Evolutionary conservation across 192 early-diverging fungal species (phyloP).

Genomic region (Glomus cerebriforme): DNA sequence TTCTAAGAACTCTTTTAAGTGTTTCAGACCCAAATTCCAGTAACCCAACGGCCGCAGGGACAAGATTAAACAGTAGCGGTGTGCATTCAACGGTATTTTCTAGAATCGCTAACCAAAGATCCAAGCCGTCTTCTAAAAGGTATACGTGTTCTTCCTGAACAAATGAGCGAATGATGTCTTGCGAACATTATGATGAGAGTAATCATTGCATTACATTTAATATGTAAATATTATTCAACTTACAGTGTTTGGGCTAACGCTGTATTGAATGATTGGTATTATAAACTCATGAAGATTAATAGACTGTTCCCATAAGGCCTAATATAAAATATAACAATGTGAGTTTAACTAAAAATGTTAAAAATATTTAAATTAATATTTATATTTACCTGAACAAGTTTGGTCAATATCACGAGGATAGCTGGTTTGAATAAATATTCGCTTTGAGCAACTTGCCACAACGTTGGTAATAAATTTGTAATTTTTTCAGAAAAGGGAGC

Average conservation of each 20-base stretch:
- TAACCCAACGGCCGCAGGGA: constrained; percentile 61
- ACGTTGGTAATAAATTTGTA: constrained; percentile 70
- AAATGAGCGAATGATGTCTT: constrained; percentile 6
- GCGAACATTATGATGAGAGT: not conserved
- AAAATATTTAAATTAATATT: constrained; percentile 10
- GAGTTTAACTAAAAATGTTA: not conserved
- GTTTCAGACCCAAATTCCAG: constrained; percentile 78
- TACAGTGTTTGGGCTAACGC: constrained; percentile 64
- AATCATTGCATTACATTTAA: not conserved
- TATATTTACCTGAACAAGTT: constrained; percentile 63
- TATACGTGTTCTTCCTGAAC: constrained; percentile 72
- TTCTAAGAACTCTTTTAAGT: constrained; percentile 70
- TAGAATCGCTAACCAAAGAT: constrained; percentile 83
- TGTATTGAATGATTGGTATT: constrained; percentile 73
- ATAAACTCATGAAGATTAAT: constrained; percentile 71
- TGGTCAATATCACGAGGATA: constrained; percentile 76
- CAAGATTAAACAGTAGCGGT: constrained; percentile 57
- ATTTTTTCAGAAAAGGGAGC: constrained; percentile 72
- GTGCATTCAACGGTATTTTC: constrained; percentile 63
- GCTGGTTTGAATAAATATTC: constrained; percentile 83
- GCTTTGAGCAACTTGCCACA: constrained; percentile 76
- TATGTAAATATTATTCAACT: constrained; percentile 26
- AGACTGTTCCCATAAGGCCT: constrained; percentile 72
- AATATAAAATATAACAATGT: constrained; percentile 3
- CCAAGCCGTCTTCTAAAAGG: constrained; percentile 88